A percentile compares a stretch with the other conserved stretches of the same genome.
Evolutionary conservation across 257 asterid species (phyloP).

Genomic region (Scutellaria baicalensis): DNA sequence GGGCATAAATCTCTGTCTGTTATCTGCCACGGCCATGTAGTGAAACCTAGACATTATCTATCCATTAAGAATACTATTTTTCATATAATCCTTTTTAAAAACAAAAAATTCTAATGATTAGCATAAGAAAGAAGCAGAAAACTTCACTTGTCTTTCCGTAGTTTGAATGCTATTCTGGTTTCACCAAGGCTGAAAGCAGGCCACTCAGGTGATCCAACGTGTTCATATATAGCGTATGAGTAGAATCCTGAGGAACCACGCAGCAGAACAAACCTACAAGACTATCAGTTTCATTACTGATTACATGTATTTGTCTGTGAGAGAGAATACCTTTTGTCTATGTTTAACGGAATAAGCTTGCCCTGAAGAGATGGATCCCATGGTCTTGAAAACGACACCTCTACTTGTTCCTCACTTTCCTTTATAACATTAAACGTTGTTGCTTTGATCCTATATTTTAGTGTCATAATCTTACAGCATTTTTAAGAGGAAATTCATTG

Average conservation of each 20-base stretch:
- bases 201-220: constrained; percentile 76
- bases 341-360: constrained; percentile 55
- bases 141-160: constrained; percentile 71
- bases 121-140: background rate
- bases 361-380: constrained; percentile 66
- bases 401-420: constrained; percentile 63
- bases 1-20: constrained; percentile 68
- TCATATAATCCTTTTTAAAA: background rate
- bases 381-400: constrained; percentile 68
- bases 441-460: constrained; percentile 51
- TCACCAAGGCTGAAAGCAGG: constrained; percentile 92
- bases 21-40: constrained; percentile 81
- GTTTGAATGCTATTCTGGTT: constrained; percentile 91
- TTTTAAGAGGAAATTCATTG: background rate
- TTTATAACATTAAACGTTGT: constrained; percentile 44
- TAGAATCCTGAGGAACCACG: constrained; percentile 87
- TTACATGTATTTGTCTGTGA: background rate
- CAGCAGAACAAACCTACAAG: constrained; percentile 64
- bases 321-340: constrained; percentile 63
- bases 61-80: background rate
- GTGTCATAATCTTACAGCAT: background rate
- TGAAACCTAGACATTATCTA: constrained; percentile 40
- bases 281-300: background rate
- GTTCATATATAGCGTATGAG: constrained; percentile 83
- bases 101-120: background rate